These are phyloP conservation scores for Penicillium tannophilum DNA, from an alignment of 495 filamentous ascomycete species.

Conservation along the genomic window DNA sequence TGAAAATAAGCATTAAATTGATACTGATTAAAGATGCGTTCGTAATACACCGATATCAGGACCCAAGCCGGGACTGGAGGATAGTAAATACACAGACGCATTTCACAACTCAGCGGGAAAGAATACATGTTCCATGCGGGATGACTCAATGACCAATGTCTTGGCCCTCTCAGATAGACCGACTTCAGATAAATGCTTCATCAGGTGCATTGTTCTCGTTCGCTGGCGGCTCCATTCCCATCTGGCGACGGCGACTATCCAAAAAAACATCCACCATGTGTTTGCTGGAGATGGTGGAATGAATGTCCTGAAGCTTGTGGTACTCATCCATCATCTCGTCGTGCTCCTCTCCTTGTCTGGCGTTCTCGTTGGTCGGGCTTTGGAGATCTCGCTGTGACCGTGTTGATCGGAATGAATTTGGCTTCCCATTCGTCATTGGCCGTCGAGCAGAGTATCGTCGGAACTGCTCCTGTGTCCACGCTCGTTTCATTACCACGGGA, in stretches of 20 bases:
- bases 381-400: constrained; percentile 24
- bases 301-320: constrained; percentile 24
- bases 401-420: constrained; percentile 35
- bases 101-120: constrained; percentile 14
- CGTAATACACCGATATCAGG: background rate
- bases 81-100: background rate
- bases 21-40: background rate
- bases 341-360: constrained; percentile 26
- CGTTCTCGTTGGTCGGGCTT: constrained; percentile 38
- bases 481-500: constrained; percentile 23
- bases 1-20: background rate
- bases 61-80: background rate
- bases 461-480: constrained; percentile 36
- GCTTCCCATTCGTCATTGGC: constrained; percentile 29
- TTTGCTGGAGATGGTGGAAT: constrained; percentile 49
- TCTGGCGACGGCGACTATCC: constrained; percentile 52
- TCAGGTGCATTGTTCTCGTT: background rate
- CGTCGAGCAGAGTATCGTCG: constrained; percentile 36
- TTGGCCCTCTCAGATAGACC: background rate
- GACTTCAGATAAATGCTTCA: constrained; percentile 32
- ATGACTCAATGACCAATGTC: background rate
- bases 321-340: constrained; percentile 25
- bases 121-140: constrained; percentile 13
- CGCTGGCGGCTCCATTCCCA: constrained; percentile 21
- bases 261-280: constrained; percentile 64